Evolutionary conservation across 1,139 yeast species (phyloP).

Genomic region (Scheffersomyces illinoinensis): DNA sequence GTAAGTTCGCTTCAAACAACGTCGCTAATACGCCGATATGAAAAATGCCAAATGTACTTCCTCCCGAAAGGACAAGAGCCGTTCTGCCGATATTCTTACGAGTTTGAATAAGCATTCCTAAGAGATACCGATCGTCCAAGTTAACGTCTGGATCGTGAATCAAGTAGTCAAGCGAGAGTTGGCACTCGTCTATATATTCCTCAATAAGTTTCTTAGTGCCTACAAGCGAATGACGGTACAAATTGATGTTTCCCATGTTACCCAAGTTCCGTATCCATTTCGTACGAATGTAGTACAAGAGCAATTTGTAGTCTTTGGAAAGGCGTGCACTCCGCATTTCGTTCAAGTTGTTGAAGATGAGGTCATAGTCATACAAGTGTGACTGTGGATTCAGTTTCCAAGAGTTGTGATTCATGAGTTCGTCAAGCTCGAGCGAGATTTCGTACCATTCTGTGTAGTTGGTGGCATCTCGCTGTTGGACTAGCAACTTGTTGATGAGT

Average conservation of each 20-base stretch:
- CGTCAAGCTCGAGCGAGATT: slow-evolving; percentile 64
- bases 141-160: slow-evolving; percentile 42
- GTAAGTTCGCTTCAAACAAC: slow-evolving; percentile 65
- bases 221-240: slow-evolving; percentile 75
- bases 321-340: slow-evolving; percentile 64
- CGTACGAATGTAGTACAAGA: slow-evolving; percentile 77
- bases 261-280: slow-evolving; percentile 86
- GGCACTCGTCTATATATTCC: slow-evolving; percentile 80
- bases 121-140: slow-evolving; percentile 64
- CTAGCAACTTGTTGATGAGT: slow-evolving; percentile 32
- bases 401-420: slow-evolving; percentile 55
- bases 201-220: slow-evolving; percentile 88
- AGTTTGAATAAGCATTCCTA: slow-evolving; percentile 83
- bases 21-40: slow-evolving; percentile 92
- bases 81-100: slow-evolving; percentile 91
- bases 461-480: slow-evolving; percentile 58
- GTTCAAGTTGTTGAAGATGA: slow-evolving; percentile 54
- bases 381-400: slow-evolving; percentile 74
- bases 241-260: slow-evolving; percentile 78
- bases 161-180: slow-evolving; percentile 55
- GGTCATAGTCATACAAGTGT: slow-evolving; percentile 67
- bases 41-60: slow-evolving; percentile 89
- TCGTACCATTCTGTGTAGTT: slow-evolving; percentile 73
- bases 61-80: slow-evolving; percentile 90
- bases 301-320: slow-evolving; percentile 54